Base-by-base conservation (phyloP, 1,139 yeast species). In the Yarrowia galli region DNA sequence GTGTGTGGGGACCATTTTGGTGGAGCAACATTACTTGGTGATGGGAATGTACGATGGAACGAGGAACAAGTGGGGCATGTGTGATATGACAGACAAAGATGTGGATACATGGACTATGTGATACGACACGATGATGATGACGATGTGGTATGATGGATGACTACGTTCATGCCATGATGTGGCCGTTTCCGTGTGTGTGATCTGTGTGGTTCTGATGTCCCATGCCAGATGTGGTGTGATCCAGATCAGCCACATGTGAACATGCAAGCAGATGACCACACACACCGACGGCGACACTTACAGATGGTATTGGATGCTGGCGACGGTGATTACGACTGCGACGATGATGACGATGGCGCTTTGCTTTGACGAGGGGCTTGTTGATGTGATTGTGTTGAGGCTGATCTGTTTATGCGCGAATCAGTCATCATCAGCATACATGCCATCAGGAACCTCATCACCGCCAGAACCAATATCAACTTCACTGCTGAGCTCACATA, bases 41-140 rank as follows among this genome's bases (percentile, higher is more conserved):
- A 48, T 48, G 58, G 35, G 56, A 49, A n/a, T n/a, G 43, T 32
- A 42, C n/a, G n/a, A n/a, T n/a, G n/a, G n/a, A n/a, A n/a, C 32
- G 32, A 8, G 32, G 9, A 4, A 20, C n/a, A 15, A 7, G 15
- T 51, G 58, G 8, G 51, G 40, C n/a, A 36, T n/a, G n/a, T n/a
- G n/a, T n/a, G n/a, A n/a, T n/a, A n/a, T n/a, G n/a, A n/a, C n/a
- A n/a, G n/a, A n/a, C n/a, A n/a, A n/a, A n/a, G n/a, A 3, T 15
- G 23, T 13, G 38, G 49, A 45, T 45, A 45, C 32, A 13, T 8
- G 49, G 32, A 15, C 18, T 15, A 23, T 45, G 23, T 16, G 54
- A 9, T 8, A 28, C 18, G 38, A 12, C 16, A 32, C 15, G 25
- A 6, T 18, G 42, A 32, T 22, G 43, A 48, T 18, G 40, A 49